Percentiles rank a stretch among this genome's conserved stretches.
Evolutionary conservation across 2,329 filamentous ascomycete species (phyloP).

Genomic region (Herpomyces periplanetae): DNA sequence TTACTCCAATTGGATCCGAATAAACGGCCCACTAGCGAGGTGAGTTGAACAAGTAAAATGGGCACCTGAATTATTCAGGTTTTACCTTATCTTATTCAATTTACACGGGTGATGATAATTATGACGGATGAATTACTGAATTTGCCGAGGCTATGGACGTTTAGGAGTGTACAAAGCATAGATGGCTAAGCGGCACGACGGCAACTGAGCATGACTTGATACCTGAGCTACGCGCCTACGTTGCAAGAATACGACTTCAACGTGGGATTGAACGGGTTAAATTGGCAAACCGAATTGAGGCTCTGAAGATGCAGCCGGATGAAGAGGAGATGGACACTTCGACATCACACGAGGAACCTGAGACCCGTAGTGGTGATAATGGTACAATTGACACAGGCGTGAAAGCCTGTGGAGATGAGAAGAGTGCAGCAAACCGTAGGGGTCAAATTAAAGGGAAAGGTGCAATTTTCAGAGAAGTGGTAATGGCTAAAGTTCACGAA

Average conservation of each 20-base stretch:
- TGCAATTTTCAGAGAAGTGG: conserved; percentile 70
- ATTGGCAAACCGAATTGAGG: conserved; percentile 71
- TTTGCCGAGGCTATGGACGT: conserved; percentile 1
- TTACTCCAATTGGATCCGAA: conserved; percentile 41
- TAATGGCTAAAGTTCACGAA: conserved; percentile 70
- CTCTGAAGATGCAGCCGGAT: conserved; percentile 70
- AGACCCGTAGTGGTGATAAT: conserved; percentile 5
- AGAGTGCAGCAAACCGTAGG: conserved; percentile 2
- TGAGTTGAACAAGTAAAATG: conserved; percentile 9
- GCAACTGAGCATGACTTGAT: conserved; percentile 87
- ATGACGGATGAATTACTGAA: conserved; percentile 1
- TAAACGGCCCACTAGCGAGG: conserved; percentile 35
- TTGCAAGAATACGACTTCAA: conserved; percentile 56
- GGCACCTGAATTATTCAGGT: not conserved
- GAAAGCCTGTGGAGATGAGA: conserved; percentile 5
- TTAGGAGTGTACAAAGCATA: conserved; percentile 16
- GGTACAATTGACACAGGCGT: conserved; percentile 5
- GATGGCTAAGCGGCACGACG: conserved; percentile 62
- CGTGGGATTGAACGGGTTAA: conserved; percentile 88
- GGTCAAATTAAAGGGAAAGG: conserved; percentile 11
- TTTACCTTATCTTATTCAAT: not conserved
- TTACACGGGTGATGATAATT: conserved; percentile 1
- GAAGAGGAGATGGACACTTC: conserved; percentile 27
- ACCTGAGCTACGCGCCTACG: conserved; percentile 78
- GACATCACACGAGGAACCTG: conserved; percentile 4